Evolutionary conservation across 306 rosid genomes (phyloP).

Genomic region (Phaseolus lunatus): DNA sequence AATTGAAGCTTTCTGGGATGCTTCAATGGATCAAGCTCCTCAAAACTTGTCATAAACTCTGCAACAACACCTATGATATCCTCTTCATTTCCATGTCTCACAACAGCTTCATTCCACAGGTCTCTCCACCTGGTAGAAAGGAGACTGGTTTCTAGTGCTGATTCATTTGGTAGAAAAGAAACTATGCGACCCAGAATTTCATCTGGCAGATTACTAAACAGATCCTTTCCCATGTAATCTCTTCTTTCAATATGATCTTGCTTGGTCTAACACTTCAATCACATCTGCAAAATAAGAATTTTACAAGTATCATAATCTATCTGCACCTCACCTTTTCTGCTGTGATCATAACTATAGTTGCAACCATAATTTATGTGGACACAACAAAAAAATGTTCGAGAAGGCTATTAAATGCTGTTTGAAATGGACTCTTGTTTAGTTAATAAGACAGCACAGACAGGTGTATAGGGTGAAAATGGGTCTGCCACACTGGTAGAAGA

Average conservation of each 20-base stretch:
- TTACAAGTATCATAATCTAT: no score
- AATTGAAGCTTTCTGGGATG: conserved; percentile 67
- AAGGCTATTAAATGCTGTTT: no score
- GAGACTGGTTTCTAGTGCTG: conserved; percentile 65
- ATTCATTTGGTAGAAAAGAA: conserved; percentile 72
- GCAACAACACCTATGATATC: conserved; percentile 48
- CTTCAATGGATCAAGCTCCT: conserved; percentile 60
- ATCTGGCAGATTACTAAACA: conserved; percentile 45
- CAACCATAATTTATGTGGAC: no score
- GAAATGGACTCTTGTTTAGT: no score
- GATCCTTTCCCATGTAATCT: conserved; percentile 48
- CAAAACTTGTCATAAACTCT: conserved; percentile 50
- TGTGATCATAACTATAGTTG: no score
- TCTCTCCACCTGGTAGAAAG: conserved; percentile 74
- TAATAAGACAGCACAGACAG: no score
- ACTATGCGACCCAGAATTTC: conserved; percentile 63
- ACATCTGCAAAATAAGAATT: no score
- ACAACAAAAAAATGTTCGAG: no score
- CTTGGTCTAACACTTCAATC: not conserved
- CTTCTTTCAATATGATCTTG: not conserved
- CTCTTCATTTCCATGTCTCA: conserved; percentile 50
- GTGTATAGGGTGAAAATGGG: no score
- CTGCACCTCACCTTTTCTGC: no score
- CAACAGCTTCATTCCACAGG: conserved; percentile 61
- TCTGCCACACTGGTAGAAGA: no score